Conservation (phyloP, 2,329 filamentous ascomycete genomes). For the Thermothelomyces thermophilus region DNA sequence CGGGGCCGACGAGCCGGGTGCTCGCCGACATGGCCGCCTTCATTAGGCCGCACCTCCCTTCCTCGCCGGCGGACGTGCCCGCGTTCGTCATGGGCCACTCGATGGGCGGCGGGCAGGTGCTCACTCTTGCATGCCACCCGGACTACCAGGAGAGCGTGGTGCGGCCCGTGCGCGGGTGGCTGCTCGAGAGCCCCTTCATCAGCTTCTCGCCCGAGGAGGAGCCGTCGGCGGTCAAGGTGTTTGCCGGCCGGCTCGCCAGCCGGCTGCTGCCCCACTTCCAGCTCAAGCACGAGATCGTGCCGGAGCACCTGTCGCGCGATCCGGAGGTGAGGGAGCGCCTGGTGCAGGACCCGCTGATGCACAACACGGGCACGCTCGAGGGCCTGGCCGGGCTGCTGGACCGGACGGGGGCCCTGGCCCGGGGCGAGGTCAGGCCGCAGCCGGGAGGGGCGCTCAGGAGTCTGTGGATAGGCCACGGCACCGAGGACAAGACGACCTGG, state of each 20-base stretch:
- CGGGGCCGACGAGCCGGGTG: conserved; percentile 66
- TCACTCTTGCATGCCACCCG: conserved; percentile 52
- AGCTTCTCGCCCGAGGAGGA: conserved; percentile 59
- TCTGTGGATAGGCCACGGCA: conserved; percentile 71
- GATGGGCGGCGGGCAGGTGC: conserved; percentile 77
- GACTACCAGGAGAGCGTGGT: conserved; percentile 46
- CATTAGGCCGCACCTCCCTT: conserved; percentile 52
- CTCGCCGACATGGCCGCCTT: conserved; percentile 74
- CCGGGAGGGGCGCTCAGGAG: conserved; percentile 43
- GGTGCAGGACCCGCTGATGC: conserved; percentile 62
- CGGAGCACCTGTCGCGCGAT: conserved; percentile 61
- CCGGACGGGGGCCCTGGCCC: conserved; percentile 55
- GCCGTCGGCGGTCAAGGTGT: conserved; percentile 57
- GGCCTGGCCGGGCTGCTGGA: conserved; percentile 72
- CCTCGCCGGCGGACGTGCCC: conserved; percentile 40
- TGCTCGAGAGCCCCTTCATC: conserved; percentile 74
- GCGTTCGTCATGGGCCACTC: conserved; percentile 85
- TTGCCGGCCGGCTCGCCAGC: conserved; percentile 60
- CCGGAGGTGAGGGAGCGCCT: conserved; percentile 54
- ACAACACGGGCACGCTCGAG: conserved; percentile 81
- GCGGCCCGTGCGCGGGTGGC: conserved; percentile 60
- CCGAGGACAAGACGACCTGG: conserved; percentile 62
- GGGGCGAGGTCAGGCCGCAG: conserved; percentile 44
- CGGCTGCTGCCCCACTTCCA: conserved; percentile 62
- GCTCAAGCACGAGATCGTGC: conserved; percentile 58